phyloP scores from a whole-genome alignment of 1,284 basidiomycete genomes.

The Mycena citricolor region DNA sequence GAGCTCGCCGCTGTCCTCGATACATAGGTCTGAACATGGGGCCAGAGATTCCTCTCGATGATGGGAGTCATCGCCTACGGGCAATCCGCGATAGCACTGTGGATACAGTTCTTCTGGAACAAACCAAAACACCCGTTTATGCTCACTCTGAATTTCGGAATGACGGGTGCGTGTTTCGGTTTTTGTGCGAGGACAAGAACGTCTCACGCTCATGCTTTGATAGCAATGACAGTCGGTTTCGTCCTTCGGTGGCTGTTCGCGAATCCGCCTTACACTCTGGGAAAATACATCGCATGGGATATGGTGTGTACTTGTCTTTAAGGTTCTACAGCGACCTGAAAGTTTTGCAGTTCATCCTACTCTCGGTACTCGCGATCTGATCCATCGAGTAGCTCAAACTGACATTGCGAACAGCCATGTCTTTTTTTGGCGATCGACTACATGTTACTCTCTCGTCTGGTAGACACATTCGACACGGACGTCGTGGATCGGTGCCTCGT shows the following conservation, averaged over 20 bases:
- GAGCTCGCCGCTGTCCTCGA: no score
- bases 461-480: constrained; percentile 7
- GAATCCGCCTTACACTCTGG: constrained; percentile 5
- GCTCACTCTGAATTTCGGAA: constrained; percentile 14
- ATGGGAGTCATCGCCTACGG: constrained; percentile 9
- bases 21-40: no score
- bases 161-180: constrained; percentile 8
- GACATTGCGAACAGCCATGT: constrained; percentile 10
- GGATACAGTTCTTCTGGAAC: constrained; percentile 9
- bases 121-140: constrained; percentile 12
- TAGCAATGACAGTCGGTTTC: constrained; percentile 20
- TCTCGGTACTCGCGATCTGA: constrained; percentile 10
- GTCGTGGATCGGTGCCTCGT: constrained; percentile 11
- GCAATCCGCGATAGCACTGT: constrained; percentile 9
- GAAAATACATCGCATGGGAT: constrained; percentile 8
- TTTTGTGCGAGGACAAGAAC: background rate
- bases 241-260: constrained; percentile 11
- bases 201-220: background rate
- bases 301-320: constrained; percentile 9
- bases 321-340: background rate
- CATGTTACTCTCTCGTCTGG: constrained; percentile 13
- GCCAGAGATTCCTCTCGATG: constrained; percentile 7
- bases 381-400: background rate
- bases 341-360: constrained; percentile 15
- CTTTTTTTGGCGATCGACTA: constrained; percentile 18